Evolutionary conservation across 495 filamentous ascomycete species (phyloP), one percentile per base, ranked within the genome.

Genomic region (Parathielavia hyrcaniae): DNA sequence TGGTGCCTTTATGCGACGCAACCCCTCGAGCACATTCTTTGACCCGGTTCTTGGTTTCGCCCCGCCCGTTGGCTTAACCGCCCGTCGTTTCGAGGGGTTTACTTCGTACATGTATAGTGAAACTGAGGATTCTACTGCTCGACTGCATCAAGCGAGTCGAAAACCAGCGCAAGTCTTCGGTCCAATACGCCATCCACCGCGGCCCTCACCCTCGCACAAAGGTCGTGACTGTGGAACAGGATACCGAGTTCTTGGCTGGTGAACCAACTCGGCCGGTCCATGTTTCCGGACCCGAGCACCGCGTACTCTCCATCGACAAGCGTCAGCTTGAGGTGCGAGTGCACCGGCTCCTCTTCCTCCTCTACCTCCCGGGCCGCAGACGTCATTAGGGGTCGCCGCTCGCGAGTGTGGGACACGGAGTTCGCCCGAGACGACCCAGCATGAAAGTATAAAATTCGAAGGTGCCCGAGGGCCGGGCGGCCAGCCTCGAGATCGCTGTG

Each of bases 221-320:
- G 65, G 9, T 69, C 71, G 11, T 45, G 53, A 12, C 72, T 76
- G 26, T 84, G 74, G 53, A 90, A 80, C 23, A 85, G 75, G 20
- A 91, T 71, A 26, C 86, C 86, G n/a, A 89, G 70, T 70, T 91
- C 87, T 70, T 89, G 86, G 61, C 83, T 86, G 12, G 87, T 89
- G 62, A 76, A 88, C 84, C 84, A 89, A 64, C 84, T 87, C 17
- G 87, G 85, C 0, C 86, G 76, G 70, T 91, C 87, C 76, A 86
- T 79, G 63, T 91, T 91, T 32, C 84, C 86, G 57, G 85, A 88
- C 1, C 87, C 87, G 12, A 90, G 72, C 8, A 91, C 73, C 14
- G 78, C 72, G 30, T 80, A 76, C 54, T 79, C 69, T 7, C 67
- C 71, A 67, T 91, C 87, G 6, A 89, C 73, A 26, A 87, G 71